Percentiles rank a stretch among this genome's conserved stretches.
These are phyloP conservation scores for Trichoderma koningiopsis DNA, from an alignment of 2,329 filamentous ascomycete species.

Conservation along the genomic window DNA sequence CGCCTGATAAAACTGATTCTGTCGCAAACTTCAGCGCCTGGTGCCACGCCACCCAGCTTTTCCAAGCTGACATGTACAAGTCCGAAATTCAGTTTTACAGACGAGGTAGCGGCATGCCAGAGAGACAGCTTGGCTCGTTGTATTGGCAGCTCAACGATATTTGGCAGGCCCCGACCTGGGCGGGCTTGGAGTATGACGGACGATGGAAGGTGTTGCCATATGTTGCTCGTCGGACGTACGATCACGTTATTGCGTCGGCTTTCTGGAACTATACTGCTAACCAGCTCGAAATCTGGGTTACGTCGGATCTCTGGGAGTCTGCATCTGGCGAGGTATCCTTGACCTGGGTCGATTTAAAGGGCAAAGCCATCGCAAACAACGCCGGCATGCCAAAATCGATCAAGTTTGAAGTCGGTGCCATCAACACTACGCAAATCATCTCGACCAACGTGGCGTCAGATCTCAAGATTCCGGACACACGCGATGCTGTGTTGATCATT, in stretches of 20 bases:
- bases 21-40: constrained; percentile 63
- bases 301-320: constrained; percentile 28
- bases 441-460: constrained; percentile 20
- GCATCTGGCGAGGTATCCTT: constrained; percentile 23
- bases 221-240: constrained; percentile 58
- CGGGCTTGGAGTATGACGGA: constrained; percentile 63
- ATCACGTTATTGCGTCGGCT: constrained; percentile 57
- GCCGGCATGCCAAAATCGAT: constrained; percentile 17
- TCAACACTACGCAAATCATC: constrained; percentile 25
- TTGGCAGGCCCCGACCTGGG: constrained; percentile 66
- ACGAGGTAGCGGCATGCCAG: constrained; percentile 57
- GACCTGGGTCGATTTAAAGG: constrained; percentile 26
- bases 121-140: constrained; percentile 60
- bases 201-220: constrained; percentile 66
- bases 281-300: constrained; percentile 26
- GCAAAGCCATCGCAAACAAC: constrained; percentile 24
- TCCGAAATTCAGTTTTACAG: constrained; percentile 64
- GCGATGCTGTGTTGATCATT: constrained; percentile 25
- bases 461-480: constrained; percentile 23
- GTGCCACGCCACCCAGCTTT: constrained; percentile 64
- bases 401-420: constrained; percentile 26
- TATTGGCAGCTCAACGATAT: constrained; percentile 70
- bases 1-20: constrained; percentile 53
- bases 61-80: constrained; percentile 65
- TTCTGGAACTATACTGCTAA: constrained; percentile 22